Percentiles rank a stretch among this genome's conserved stretches.
Evolutionary conservation across 345 rosid species (phyloP).

Genomic region (Noccaea caerulescens): DNA sequence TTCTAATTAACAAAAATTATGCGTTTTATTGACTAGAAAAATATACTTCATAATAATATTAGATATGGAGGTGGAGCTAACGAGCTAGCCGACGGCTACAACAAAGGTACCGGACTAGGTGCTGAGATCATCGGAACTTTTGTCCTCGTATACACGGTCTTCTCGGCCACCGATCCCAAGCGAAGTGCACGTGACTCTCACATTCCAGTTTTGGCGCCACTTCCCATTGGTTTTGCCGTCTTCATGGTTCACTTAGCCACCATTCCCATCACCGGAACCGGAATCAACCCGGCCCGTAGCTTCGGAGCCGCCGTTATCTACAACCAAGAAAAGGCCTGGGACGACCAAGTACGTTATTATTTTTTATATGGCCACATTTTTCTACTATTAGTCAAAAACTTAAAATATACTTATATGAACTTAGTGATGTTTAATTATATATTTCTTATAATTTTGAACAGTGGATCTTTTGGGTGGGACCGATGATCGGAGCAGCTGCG

Average conservation of each 20-base stretch:
- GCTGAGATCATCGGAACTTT: slow-evolving; percentile 63
- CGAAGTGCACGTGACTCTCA: slow-evolving; percentile 63
- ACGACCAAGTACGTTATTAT: slow-evolving; percentile 66
- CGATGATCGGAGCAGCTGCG: slow-evolving; percentile 76
- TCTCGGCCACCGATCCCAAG: slow-evolving; percentile 72
- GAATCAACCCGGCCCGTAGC: slow-evolving; percentile 97
- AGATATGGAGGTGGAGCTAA: slow-evolving; percentile 61
- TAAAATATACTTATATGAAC: background rate
- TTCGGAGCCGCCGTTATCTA: slow-evolving; percentile 92
- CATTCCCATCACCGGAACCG: slow-evolving; percentile 89
- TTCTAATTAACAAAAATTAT: no score
- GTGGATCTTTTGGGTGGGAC: slow-evolving; percentile 99
- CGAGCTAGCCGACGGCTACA: slow-evolving; percentile 53
- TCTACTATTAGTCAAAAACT: background rate
- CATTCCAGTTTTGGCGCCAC: slow-evolving; percentile 82
- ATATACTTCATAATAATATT: background rate
- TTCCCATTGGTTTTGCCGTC: slow-evolving; percentile 94
- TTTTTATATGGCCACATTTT: background rate
- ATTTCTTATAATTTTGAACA: slow-evolving; percentile 28
- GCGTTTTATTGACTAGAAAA: slow-evolving; percentile 6
- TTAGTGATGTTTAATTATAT: background rate
- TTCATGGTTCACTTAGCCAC: slow-evolving; percentile 96
- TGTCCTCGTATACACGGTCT: slow-evolving; percentile 61
- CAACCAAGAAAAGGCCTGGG: slow-evolving; percentile 82
- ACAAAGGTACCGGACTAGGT: slow-evolving; percentile 55